These are phyloP conservation scores for Bipolaris bicolor DNA, from an alignment of 2,329 filamentous ascomycete genomes.

Conservation along the genomic window DNA sequence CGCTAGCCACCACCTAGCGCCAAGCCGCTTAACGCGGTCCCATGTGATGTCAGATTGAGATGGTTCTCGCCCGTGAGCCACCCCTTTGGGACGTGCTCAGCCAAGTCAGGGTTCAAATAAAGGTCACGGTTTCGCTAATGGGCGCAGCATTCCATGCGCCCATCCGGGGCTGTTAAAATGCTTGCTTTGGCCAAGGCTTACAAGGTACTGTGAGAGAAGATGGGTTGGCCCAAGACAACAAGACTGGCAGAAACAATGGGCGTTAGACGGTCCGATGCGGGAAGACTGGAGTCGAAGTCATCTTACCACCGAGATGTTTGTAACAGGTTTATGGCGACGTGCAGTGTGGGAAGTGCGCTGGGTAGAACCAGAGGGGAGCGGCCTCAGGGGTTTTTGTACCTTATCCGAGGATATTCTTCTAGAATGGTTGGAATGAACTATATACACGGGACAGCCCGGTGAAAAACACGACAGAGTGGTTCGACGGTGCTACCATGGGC, in stretches of 20 bases:
- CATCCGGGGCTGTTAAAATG: background rate
- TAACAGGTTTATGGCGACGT: background rate
- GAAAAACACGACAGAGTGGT: background rate
- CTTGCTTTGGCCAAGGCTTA: background rate
- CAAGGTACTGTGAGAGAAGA: background rate
- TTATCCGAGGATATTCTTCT: background rate
- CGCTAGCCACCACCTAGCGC: conserved; percentile 15
- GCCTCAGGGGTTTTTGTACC: background rate
- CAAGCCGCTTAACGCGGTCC: conserved; percentile 20
- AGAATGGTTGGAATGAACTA: too few relatives aligned
- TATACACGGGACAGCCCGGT: too few relatives aligned
- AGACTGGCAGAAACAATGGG: background rate
- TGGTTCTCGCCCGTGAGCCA: conserved; percentile 10
- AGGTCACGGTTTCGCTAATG: background rate
- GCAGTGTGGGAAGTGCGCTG: background rate
- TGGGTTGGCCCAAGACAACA: background rate
- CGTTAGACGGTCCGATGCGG: background rate
- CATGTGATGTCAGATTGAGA: conserved; percentile 14
- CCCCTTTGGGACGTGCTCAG: background rate
- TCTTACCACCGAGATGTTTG: background rate
- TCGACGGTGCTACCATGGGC: too few relatives aligned
- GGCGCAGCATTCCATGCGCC: background rate
- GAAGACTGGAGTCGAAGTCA: background rate
- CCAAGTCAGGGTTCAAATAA: background rate
- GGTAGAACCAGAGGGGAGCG: background rate